A percentile compares a stretch with the other conserved stretches of the same genome.
Evolutionary conservation across 2,329 filamentous ascomycete species (phyloP).

Genomic region (Colletotrichum nymphaeae): DNA sequence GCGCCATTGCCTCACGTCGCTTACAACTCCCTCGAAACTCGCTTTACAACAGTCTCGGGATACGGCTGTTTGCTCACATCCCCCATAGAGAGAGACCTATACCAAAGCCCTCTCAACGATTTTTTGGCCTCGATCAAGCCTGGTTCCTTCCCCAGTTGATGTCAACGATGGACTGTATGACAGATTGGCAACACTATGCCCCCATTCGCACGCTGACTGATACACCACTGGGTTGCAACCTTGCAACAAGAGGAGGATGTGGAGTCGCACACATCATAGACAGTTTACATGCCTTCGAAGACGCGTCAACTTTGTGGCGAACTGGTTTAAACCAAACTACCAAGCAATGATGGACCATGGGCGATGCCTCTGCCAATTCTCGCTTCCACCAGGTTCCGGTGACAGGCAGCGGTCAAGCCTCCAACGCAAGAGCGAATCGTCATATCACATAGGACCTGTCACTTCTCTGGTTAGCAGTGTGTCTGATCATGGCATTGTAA

Average conservation of each 20-base stretch:
- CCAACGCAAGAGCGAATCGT: neutral
- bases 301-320: neutral
- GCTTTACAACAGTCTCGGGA: neutral
- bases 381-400: neutral
- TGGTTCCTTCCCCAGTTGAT: neutral
- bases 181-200: neutral
- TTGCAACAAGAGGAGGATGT: neutral
- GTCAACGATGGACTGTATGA: neutral
- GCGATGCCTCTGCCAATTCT: neutral
- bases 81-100: neutral
- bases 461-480: neutral
- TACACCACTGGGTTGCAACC: no score
- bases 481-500: neutral
- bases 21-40: conserved; percentile 14
- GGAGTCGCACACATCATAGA: neutral
- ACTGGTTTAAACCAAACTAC: neutral
- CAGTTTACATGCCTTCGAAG: neutral
- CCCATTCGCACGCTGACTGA: no score
- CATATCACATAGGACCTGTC: neutral
- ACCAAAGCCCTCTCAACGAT: neutral
- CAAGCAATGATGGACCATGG: neutral
- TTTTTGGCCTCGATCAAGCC: neutral
- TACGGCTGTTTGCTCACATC: neutral
- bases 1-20: conserved; percentile 21
- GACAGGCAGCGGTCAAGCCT: neutral